Conservation (phyloP, 768 basidiomycete genomes). For the Albatrellus ellisii region DNA sequence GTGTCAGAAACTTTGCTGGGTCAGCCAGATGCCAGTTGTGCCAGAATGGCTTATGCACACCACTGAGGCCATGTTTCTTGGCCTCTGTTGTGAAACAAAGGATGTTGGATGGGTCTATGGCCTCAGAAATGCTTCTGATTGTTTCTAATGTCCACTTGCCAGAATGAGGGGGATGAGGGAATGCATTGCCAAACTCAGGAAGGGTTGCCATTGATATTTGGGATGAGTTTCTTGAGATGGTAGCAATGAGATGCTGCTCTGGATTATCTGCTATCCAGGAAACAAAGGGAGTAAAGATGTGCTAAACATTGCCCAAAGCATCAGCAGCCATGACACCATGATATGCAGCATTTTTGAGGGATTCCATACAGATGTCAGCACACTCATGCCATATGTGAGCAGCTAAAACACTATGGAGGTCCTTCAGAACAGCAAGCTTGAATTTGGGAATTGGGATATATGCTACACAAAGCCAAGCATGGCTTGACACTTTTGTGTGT, state of each 20-base stretch:
- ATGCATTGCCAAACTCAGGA: constrained; percentile 1
- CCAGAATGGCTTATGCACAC: constrained; percentile 2
- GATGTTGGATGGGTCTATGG: neutral
- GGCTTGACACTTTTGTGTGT: too few species aligned
- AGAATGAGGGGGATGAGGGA: neutral
- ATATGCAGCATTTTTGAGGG: neutral
- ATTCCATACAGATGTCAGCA: too few species aligned
- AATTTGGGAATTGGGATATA: too few species aligned
- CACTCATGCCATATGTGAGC: too few species aligned
- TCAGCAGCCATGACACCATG: neutral
- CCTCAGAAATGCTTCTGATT: neutral
- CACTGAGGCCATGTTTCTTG: constrained; percentile 1
- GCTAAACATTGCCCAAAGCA: neutral
- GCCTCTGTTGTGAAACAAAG: neutral
- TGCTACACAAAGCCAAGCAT: too few species aligned
- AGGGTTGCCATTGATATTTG: neutral
- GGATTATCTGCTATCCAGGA: neutral
- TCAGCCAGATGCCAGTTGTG: neutral
- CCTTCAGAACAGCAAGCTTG: too few species aligned
- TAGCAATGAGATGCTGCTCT: neutral
- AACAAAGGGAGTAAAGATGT: neutral
- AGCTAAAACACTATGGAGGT: too few species aligned
- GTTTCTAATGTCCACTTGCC: neutral
- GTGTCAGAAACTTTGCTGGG: constrained; percentile 3
- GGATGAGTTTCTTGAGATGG: neutral